Evolutionary conservation across 768 basidiomycete species (phyloP), one percentile per base, ranked within the genome.

Genomic region (Termitomyces heimii): DNA sequence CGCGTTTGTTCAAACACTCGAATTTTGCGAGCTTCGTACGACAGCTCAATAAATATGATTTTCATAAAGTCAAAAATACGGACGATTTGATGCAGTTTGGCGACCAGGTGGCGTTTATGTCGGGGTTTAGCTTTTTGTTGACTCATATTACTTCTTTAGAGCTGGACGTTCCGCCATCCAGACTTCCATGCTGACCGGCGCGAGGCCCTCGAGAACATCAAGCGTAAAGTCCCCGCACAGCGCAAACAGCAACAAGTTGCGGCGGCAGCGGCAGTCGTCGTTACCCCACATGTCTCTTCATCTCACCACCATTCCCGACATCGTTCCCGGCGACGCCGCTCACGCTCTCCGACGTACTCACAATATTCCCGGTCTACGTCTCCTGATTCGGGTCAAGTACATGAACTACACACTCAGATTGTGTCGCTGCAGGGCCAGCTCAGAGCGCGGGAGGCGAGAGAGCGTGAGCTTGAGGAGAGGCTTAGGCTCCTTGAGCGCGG

Each of bases 31-130:
- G 82, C 54, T 96, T 96, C 67, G 94, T 96, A 5, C 82, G 93
- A 10, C 94, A 96, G 70, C 78, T 96, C 34, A 96, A 96, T 79
- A 96, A 95, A 71, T 96, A 96, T 68, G 94, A 95, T 72, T 96
- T 96, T 63, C 94, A 95, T 79, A 96, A 96, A 77, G 89, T 94
- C 61, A 95, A 94, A 71, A 92, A 90, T 65, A 85, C 84, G 2
- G 93, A 94, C 61, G 92, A 92, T 63, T 77, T 82, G 65, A 78
- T 82, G 67, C 82, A 85, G 60, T 92, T 77, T 59, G 79, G 80
- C 13, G 85, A 82, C 73, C 78, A 88, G 73, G 80, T 81, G 64
- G 16, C n/a, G 77, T 72, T 39, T 18, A 34, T 43, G 35, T 37
- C 43, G 18, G 22, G 37, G 28, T 57, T 49, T 31, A 34, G 39